phyloP scores from a whole-genome alignment of 2,329 filamentous ascomycete genomes.

The Furcasterigmium sp. region DNA sequence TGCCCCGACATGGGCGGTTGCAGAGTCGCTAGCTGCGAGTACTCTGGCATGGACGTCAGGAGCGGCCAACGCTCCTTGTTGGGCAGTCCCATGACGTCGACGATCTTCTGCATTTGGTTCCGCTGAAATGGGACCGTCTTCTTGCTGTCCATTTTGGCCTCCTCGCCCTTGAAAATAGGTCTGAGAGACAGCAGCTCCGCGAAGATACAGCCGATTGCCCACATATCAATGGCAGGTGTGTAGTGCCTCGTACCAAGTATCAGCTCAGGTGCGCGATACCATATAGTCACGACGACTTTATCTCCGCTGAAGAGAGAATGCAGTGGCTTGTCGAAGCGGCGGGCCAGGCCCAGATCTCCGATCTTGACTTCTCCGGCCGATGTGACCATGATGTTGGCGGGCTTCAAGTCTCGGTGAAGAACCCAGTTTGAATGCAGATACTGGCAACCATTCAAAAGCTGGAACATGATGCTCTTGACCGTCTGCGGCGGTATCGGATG shows the following conservation, averaged over 20 bases:
- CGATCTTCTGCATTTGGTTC: conserved; percentile 98
- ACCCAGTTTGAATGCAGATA: conserved; percentile 98
- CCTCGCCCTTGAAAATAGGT: conserved; percentile 97
- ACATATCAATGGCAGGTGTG: conserved; percentile 93
- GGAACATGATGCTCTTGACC: conserved; percentile 91
- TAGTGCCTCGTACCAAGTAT: conserved; percentile 93
- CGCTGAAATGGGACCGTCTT: conserved; percentile 96
- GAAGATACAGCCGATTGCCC: conserved; percentile 97
- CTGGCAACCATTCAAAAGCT: conserved; percentile 88
- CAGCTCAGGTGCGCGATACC: conserved; percentile 94
- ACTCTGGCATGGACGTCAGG: conserved; percentile 82
- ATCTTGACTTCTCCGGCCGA: conserved; percentile 87
- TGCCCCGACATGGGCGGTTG: conserved; percentile 44
- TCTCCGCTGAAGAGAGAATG: conserved; percentile 90
- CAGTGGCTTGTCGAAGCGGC: conserved; percentile 89
- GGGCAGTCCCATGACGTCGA: conserved; percentile 90
- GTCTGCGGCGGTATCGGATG: conserved; percentile 84
- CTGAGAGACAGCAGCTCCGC: conserved; percentile 85
- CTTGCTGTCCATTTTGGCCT: conserved; percentile 98
- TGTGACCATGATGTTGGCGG: conserved; percentile 98
- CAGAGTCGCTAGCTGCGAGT: conserved; percentile 59
- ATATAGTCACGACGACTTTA: conserved; percentile 98
- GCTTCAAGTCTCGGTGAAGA: conserved; percentile 92
- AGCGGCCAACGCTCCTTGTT: conserved; percentile 86
- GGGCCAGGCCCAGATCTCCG: conserved; percentile 85